phyloP scores from a whole-genome alignment of 2,329 filamentous ascomycete species.

The Reticulascus tulasneorum region DNA sequence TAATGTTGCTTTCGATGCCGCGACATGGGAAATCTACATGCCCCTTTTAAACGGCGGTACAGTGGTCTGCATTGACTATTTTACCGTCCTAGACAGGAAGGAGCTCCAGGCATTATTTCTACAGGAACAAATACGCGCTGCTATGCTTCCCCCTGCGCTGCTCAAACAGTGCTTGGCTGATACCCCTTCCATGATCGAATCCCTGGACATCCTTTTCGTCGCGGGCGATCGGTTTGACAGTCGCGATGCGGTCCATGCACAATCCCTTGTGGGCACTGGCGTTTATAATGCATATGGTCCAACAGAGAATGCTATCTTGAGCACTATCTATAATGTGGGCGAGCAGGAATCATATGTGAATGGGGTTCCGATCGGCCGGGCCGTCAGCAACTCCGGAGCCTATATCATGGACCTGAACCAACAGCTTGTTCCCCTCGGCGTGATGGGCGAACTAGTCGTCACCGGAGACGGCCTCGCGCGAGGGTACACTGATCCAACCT shows the following conservation, averaged over 20 bases:
- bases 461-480: not conserved
- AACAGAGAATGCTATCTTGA: not conserved
- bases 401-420: not conserved
- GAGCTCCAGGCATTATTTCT: not conserved
- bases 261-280: not conserved
- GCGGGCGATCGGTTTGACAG: not conserved
- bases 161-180: not conserved
- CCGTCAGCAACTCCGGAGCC: not conserved
- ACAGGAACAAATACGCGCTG: not conserved
- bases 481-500: slow-evolving; percentile 6
- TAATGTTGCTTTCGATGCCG: not conserved
- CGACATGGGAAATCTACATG: not conserved
- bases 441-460: slow-evolving; percentile 1
- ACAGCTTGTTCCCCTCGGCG: not conserved
- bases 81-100: not conserved
- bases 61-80: not conserved
- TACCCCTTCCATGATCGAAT: not conserved
- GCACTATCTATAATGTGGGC: not conserved
- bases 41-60: not conserved
- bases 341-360: not conserved
- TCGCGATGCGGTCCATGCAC: not conserved
- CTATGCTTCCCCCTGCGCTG: not conserved
- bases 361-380: not conserved
- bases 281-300: slow-evolving; percentile 1
- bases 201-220: not conserved